Percentiles rank a stretch among this genome's conserved stretches.
Conservation (phyloP, 306 rosid genomes). For the Glycine tomentella region DNA sequence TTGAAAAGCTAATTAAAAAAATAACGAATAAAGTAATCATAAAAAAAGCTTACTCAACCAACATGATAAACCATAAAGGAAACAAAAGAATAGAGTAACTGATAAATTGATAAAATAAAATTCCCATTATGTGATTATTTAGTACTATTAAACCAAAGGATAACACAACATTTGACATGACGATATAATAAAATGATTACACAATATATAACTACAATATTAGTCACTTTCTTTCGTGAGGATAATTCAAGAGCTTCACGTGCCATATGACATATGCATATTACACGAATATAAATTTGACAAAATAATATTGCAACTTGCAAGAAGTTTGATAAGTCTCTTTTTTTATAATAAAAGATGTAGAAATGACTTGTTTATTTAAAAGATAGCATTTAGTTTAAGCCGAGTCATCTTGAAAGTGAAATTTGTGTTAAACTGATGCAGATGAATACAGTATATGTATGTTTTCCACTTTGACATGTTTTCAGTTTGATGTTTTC, state of each 20-base stretch:
- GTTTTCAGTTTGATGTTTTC: slow-evolving; percentile 28
- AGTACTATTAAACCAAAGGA: neutral
- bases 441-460: too few relatives aligned
- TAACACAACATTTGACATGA: neutral
- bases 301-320: neutral
- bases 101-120: neutral
- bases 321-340: neutral
- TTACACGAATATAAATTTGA: slow-evolving; percentile 4
- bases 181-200: neutral
- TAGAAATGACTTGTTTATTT: neutral
- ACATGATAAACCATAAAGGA: neutral
- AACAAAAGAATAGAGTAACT: neutral
- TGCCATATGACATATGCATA: neutral
- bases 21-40: too few relatives aligned
- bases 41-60: neutral
- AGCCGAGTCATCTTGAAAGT: slow-evolving; percentile 43
- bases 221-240: slow-evolving; percentile 5
- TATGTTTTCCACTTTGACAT: too few relatives aligned
- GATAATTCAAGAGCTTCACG: neutral
- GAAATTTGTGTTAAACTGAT: neutral
- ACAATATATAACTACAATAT: neutral
- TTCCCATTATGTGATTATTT: neutral
- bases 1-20: too few relatives aligned
- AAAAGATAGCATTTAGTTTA: slow-evolving; percentile 37
- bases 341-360: slow-evolving; percentile 5